Conservation (phyloP, 208 protist species). For the Blechomonas ayalai region DNA sequence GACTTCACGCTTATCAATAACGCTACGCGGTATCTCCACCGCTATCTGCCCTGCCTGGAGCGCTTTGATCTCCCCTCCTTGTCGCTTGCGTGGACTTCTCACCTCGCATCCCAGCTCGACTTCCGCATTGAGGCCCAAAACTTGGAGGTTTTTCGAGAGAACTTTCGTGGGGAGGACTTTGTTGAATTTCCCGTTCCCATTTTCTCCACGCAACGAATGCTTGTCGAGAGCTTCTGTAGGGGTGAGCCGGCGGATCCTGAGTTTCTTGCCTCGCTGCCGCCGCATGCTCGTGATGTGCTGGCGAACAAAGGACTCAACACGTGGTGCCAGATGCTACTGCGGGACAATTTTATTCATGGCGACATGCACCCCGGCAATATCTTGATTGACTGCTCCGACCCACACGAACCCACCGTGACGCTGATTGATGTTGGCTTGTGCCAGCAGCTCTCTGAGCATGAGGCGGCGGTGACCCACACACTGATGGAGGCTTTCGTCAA, state of each 20-base stretch:
- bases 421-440: conserved; percentile 88
- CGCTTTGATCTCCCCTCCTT: conserved; percentile 59
- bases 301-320: conserved; percentile 86
- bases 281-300: conserved; percentile 69
- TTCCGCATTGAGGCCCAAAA: conserved; percentile 88
- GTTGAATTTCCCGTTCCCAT: conserved; percentile 80
- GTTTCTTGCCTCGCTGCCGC: conserved; percentile 65
- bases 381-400: conserved; percentile 73
- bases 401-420: conserved; percentile 64
- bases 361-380: conserved; percentile 93
- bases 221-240: conserved; percentile 86
- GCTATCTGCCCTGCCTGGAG: conserved; percentile 25
- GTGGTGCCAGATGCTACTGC: conserved; percentile 89
- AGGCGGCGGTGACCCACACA: conserved; percentile 49
- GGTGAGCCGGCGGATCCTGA: conserved; percentile 71
- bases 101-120: conserved; percentile 85
- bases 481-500: conserved; percentile 84
- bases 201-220: conserved; percentile 70
- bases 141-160: conserved; percentile 71
- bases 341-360: conserved; percentile 90
- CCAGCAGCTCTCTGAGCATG: conserved; percentile 67
- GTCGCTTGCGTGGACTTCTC: conserved; percentile 58
- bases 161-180: conserved; percentile 70
- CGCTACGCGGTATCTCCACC: conserved; percentile 27
- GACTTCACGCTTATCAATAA: conserved; percentile 78